Conservation (phyloP, 345 rosid genomes). For the Ceriops zippeliana region DNA sequence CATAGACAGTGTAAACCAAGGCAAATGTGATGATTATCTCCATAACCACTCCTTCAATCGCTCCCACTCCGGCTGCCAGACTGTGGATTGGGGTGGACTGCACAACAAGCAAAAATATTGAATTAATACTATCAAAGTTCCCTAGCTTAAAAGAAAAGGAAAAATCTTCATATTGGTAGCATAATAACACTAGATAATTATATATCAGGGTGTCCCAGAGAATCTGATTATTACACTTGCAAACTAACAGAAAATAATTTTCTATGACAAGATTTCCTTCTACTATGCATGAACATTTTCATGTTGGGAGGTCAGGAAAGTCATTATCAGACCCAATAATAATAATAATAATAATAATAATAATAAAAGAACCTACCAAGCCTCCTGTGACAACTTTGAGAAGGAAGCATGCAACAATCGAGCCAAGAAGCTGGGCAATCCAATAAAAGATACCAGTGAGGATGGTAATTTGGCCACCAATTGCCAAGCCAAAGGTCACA, state of each 20-base stretch:
- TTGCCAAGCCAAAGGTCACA: slow-evolving; percentile 85
- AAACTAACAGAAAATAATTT: too few species aligned
- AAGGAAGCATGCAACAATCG: slow-evolving; percentile 78
- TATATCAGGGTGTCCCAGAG: too few species aligned
- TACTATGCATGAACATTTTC: too few species aligned
- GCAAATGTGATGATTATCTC: slow-evolving; percentile 86
- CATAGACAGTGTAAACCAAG: slow-evolving; percentile 87
- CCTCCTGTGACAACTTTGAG: slow-evolving; percentile 81
- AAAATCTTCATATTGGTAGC: too few species aligned
- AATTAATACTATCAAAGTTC: too few species aligned
- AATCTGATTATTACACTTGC: too few species aligned
- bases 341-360: too few species aligned
- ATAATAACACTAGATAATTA: too few species aligned
- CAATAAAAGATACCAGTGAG: slow-evolving; percentile 88
- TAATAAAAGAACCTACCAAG: slow-evolving; percentile 42
- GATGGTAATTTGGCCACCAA: slow-evolving; percentile 88
- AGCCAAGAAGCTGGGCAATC: slow-evolving; percentile 88
- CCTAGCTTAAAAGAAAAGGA: too few species aligned
- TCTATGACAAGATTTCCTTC: too few species aligned
- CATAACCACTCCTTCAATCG: slow-evolving; percentile 81
- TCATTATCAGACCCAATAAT: background rate
- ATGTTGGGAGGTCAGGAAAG: background rate
- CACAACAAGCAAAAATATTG: background rate
- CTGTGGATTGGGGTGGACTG: slow-evolving; percentile 77
- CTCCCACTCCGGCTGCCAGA: slow-evolving; percentile 71